Base-by-base conservation (phyloP, 805 yeast species). In the Wickerhamiella bombiphila region DNA sequence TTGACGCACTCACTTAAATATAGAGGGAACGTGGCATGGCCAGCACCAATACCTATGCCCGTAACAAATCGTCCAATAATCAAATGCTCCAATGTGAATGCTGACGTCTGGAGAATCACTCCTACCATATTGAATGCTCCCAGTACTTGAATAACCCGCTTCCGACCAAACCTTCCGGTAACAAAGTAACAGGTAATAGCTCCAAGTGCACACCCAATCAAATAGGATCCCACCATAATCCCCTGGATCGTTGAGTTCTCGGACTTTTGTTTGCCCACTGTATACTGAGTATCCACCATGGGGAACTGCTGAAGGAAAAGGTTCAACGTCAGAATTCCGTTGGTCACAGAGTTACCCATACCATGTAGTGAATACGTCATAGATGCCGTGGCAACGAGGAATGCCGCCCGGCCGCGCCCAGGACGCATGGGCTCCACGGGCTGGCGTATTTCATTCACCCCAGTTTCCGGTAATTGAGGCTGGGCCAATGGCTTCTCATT, bases 301-400 rank as follows among this genome's bases (percentile, higher is more conserved):
- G 57, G 56, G 39, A 54, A 54, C n/a, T 39, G 43, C 3, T 33
- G 13, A 13, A 40, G 21, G 24, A 53, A 54, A 1, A 48, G 36
- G 9, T 41, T 31, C 32, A 47, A 35, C 1, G 53, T 45, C 6
- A 54, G 39, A 6, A 54, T 37, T 4, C 53, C 53, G 34, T 56
- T 69, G 75, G 76, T 73, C 35, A 77, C 66, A 48, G 83, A 82
- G 57, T 78, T 85, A 50, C 76, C 79, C 47, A 75, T 76, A 35
- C 88, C 86, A 22, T 50, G 54, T 28, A 46, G 31, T 4, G 46
- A 40, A 36, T 49, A 50, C 11, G 43, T 46, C 32, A 40, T 19
- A 3, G 50, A 47, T 3, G 52, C 49, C 5, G 48, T 40, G 14
- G 35, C 37, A 5, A 44, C 30, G 19, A 38, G 22, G 17, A 24